These are phyloP conservation scores for Phialophora expanda DNA, from an alignment of 2,329 filamentous ascomycete genomes.

Conservation along the genomic window DNA sequence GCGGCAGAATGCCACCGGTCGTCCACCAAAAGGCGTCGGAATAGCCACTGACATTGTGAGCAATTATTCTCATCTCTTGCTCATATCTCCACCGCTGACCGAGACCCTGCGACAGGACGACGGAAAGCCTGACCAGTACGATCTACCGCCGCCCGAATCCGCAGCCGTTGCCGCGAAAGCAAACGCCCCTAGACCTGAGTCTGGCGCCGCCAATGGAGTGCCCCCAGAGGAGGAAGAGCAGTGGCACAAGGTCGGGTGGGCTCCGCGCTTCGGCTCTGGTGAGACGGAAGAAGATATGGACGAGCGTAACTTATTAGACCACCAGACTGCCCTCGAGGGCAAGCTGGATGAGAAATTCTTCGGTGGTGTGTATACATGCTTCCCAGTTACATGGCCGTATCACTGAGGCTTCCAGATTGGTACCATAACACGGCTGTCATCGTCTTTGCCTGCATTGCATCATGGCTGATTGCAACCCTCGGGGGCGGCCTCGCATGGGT, in stretches of 20 bases:
- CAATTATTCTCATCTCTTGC: slow-evolving; percentile 42
- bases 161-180: slow-evolving; percentile 65
- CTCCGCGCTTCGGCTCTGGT: slow-evolving; percentile 73
- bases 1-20: slow-evolving; percentile 52
- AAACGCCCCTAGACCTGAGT: slow-evolving; percentile 53
- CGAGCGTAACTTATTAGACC: slow-evolving; percentile 73
- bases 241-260: slow-evolving; percentile 79
- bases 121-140: slow-evolving; percentile 70
- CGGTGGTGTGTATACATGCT: slow-evolving; percentile 65
- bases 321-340: slow-evolving; percentile 84
- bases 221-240: slow-evolving; percentile 56
- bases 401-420: slow-evolving; percentile 69
- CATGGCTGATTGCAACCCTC: slow-evolving; percentile 86
- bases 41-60: slow-evolving; percentile 76
- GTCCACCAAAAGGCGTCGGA: slow-evolving; percentile 46
- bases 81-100: slow-evolving; percentile 14
- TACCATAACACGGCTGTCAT: slow-evolving; percentile 97
- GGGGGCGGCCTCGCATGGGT: slow-evolving; percentile 94
- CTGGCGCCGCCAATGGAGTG: slow-evolving; percentile 57
- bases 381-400: slow-evolving; percentile 10
- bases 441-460: slow-evolving; percentile 85
- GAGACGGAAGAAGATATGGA: slow-evolving; percentile 57
- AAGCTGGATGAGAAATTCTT: slow-evolving; percentile 88
- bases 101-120: slow-evolving; percentile 60
- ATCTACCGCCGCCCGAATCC: slow-evolving; percentile 76